Evolutionary conservation across 202 grass and related monocot genomes (phyloP), one percentile per base, ranked within the genome.

Genomic region (Carex arenaria): DNA sequence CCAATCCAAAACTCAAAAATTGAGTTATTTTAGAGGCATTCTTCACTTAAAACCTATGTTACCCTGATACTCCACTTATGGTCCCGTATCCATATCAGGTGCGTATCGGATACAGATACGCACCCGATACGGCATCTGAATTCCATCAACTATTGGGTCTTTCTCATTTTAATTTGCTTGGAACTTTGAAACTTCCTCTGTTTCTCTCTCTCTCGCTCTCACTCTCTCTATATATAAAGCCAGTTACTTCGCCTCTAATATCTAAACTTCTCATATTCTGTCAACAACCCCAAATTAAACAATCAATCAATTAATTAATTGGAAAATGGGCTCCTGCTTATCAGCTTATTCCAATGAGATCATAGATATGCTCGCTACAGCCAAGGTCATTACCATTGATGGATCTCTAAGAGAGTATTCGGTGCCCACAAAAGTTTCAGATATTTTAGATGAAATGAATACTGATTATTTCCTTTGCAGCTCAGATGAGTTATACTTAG

Each of bases 401-500:
- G 90, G 90, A 36, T 61, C 78, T 56, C 14, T 94, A 68, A 20
- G 43, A 53, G 85, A 63, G 76, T 89, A 87, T 51, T 14, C 83
- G 4, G 64, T n/a, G 1, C 74, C 80, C 0, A 60, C 64, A 19
- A 89, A 71, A 72, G 91, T 77, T 18, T n/a, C 68, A 17, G 85
- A 96, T 32, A 83, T 89, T 1, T 76, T 95, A 10, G 63, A 60
- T 14, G 69, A 72, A 63, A 5, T 51, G 5, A n/a, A 17, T 4
- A 10, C 79, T 10, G 23, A 32, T 7, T 15, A 66, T 40, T 93
- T 96, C 76, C 20, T 96, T 8, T 96, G 89, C 87, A 83, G 83
- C 81, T 77, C 89, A 22, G 89, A 95, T 86, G 93, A 93, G 85
- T 89, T 93, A 38, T 4, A 65, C 22, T 55, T 76, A 80, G 89